phyloP scores from a whole-genome alignment of 225 moss, liverwort and hornwort species.

The Physcomitrium patens region DNA sequence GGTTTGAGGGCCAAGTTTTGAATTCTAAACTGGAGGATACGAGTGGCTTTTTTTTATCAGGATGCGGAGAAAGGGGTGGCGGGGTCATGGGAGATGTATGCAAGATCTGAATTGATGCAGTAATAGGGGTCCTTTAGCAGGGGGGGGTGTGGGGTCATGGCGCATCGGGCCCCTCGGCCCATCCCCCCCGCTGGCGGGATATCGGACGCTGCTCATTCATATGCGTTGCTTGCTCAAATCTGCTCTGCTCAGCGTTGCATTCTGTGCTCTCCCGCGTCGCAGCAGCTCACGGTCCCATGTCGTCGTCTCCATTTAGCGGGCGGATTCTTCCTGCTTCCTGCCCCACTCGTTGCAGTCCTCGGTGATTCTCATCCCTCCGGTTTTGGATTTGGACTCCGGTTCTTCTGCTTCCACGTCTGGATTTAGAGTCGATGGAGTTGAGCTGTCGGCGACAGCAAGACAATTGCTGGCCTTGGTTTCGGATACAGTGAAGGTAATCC shows the following conservation, averaged over 20 bases:
- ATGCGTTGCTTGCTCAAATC: slow-evolving; percentile 15
- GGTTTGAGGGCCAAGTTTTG: too few relatives aligned
- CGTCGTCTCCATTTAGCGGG: not conserved
- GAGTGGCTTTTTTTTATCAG: too few relatives aligned
- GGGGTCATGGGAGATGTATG: too few relatives aligned
- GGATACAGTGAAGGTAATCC: not conserved
- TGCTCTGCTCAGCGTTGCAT: not conserved
- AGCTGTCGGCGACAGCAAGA: slow-evolving; percentile 28
- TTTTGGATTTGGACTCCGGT: slow-evolving; percentile 10
- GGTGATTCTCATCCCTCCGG: slow-evolving; percentile 15
- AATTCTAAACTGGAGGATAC: too few relatives aligned
- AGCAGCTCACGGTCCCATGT: slow-evolving; percentile 8
- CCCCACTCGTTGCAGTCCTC: not conserved
- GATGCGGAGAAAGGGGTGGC: too few relatives aligned
- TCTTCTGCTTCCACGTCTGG: not conserved
- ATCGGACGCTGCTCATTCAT: slow-evolving; percentile 61
- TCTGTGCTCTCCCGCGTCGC: slow-evolving; percentile 4
- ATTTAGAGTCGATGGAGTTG: not conserved
- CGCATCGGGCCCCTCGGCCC: not conserved
- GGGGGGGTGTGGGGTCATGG: too few relatives aligned
- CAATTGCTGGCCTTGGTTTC: not conserved
- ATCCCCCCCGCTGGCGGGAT: slow-evolving; percentile 20
- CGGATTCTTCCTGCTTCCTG: not conserved
- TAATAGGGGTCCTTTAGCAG: too few relatives aligned
- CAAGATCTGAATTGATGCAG: too few relatives aligned